Evolutionary conservation across 1,284 basidiomycete species (phyloP).

Genomic region (Ceratobasidium sp.): DNA sequence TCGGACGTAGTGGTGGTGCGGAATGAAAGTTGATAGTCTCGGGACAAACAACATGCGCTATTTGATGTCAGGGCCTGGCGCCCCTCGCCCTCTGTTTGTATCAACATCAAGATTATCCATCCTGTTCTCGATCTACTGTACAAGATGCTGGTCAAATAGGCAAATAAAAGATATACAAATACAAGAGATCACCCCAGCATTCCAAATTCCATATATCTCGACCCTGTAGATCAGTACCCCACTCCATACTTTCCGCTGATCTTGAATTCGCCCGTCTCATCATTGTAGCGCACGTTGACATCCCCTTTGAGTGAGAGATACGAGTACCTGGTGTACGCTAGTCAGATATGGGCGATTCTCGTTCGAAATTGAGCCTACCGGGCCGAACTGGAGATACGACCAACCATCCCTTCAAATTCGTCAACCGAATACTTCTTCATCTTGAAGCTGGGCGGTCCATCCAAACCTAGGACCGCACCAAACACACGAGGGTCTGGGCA

Average conservation of each 20-base stretch:
- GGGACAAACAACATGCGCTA: not conserved
- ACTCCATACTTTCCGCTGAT: constrained; percentile 58
- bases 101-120: too few species aligned
- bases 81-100: too few species aligned
- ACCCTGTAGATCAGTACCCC: not conserved
- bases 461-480: constrained; percentile 56
- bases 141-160: not conserved
- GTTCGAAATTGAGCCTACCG: constrained; percentile 35
- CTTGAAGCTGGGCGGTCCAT: constrained; percentile 61
- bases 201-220: too few species aligned
- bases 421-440: constrained; percentile 58
- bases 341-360: not conserved
- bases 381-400: constrained; percentile 43
- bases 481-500: constrained; percentile 63
- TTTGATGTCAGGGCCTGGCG: too few species aligned
- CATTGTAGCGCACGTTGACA: constrained; percentile 60
- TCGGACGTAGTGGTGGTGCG: not conserved
- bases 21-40: too few species aligned
- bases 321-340: constrained; percentile 51
- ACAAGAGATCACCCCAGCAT: not conserved
- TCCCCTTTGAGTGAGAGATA: constrained; percentile 55
- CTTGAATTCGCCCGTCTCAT: constrained; percentile 59
- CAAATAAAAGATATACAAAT: not conserved
- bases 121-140: too few species aligned
- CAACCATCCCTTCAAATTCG: constrained; percentile 57